Evolutionary conservation across 2,329 filamentous ascomycete genomes (phyloP).

Genomic region (Ceratocystis harringtonii): DNA sequence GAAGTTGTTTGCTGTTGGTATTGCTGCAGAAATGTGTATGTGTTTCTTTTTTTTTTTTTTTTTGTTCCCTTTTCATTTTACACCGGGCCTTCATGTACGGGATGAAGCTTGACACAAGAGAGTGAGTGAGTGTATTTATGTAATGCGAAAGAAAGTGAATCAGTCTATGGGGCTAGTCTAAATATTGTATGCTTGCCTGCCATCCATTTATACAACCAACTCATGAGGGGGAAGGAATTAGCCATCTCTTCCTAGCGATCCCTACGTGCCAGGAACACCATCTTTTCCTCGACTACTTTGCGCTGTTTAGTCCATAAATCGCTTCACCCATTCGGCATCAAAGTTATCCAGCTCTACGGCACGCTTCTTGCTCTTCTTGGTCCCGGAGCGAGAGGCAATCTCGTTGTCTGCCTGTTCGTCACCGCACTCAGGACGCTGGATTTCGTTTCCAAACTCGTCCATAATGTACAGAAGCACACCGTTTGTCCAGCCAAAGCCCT

Average conservation of each 20-base stretch:
- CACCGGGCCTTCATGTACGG: not conserved
- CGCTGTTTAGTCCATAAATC: slow-evolving; percentile 25
- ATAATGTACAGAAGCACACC: slow-evolving; percentile 52
- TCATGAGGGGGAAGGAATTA: too few relatives aligned
- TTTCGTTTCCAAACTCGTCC: slow-evolving; percentile 42
- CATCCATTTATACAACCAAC: not conserved
- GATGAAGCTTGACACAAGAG: not conserved
- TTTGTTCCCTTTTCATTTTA: not conserved
- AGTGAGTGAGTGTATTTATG: not conserved
- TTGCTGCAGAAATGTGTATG: not conserved
- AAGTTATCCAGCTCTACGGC: slow-evolving; percentile 34
- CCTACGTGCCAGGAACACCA: too few relatives aligned
- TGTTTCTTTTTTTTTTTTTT: not conserved
- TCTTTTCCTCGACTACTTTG: too few relatives aligned
- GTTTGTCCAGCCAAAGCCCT: slow-evolving; percentile 58
- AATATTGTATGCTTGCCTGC: not conserved
- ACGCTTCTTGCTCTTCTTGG: slow-evolving; percentile 20
- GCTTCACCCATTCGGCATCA: slow-evolving; percentile 36
- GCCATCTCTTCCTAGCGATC: too few relatives aligned
- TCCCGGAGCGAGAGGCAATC: not conserved
- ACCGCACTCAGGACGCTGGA: slow-evolving; percentile 42
- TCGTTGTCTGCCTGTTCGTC: slow-evolving; percentile 28
- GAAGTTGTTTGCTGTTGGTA: not conserved
- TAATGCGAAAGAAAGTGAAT: not conserved
- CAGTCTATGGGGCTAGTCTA: not conserved